These are phyloP conservation scores for Pichia nanzhaoensis DNA, from an alignment of 805 yeast genomes.

Conservation along the genomic window DNA sequence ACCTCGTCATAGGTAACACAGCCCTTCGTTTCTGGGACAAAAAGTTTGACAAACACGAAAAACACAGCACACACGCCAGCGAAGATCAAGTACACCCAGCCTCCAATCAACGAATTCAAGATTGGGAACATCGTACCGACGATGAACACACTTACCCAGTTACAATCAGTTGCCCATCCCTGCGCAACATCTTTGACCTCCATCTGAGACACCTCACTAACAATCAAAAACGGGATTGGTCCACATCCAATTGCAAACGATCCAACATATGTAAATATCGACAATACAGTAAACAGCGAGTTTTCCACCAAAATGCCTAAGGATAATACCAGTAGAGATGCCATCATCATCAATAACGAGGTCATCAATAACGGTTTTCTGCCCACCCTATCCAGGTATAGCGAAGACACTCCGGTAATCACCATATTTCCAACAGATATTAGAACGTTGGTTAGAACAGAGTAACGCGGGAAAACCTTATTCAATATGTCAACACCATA, in stretches of 20 bases:
- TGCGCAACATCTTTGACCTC: slow-evolving; percentile 83
- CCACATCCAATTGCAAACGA: slow-evolving; percentile 91
- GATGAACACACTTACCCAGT: slow-evolving; percentile 84
- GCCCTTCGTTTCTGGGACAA: slow-evolving; percentile 76
- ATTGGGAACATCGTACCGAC: slow-evolving; percentile 80
- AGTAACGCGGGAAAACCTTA: slow-evolving; percentile 61
- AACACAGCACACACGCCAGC: slow-evolving; percentile 49
- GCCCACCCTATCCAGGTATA: slow-evolving; percentile 69
- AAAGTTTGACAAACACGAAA: slow-evolving; percentile 37
- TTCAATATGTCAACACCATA: slow-evolving; percentile 85
- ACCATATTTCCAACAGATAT: slow-evolving; percentile 70
- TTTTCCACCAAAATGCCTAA: slow-evolving; percentile 49
- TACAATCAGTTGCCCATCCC: slow-evolving; percentile 84
- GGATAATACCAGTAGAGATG: slow-evolving; percentile 57
- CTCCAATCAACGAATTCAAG: slow-evolving; percentile 58
- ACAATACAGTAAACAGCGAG: slow-evolving; percentile 47
- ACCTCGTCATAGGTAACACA: slow-evolving; percentile 55
- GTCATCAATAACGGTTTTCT: slow-evolving; percentile 62
- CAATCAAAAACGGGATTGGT: slow-evolving; percentile 87
- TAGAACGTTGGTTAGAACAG: slow-evolving; percentile 66
- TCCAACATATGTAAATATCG: slow-evolving; percentile 69
- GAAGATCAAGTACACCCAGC: slow-evolving; percentile 71
- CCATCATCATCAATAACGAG: slow-evolving; percentile 64
- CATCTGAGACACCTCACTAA: slow-evolving; percentile 81
- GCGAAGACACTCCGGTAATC: slow-evolving; percentile 68